A percentile compares a stretch with the other conserved stretches of the same genome.
phyloP scores from a whole-genome alignment of 2,329 filamentous ascomycete genomes.

The Colletotrichum musae region DNA sequence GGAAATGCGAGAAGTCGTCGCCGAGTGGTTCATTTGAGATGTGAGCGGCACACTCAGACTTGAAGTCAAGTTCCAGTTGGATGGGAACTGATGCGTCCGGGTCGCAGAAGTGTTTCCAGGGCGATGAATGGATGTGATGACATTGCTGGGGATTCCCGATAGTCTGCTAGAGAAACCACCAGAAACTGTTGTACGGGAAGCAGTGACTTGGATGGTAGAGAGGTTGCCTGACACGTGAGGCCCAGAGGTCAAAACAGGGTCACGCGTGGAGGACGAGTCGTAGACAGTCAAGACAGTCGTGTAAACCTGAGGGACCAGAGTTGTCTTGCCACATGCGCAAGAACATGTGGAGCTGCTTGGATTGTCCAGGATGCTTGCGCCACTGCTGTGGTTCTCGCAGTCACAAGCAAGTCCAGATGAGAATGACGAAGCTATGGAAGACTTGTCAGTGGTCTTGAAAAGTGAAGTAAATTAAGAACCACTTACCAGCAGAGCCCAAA shows the following conservation, averaged over 20 bases:
- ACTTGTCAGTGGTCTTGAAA: neutral
- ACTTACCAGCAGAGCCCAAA: conserved; percentile 9
- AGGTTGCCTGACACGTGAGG: neutral
- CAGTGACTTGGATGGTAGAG: neutral
- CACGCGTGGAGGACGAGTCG: neutral
- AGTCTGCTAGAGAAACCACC: neutral
- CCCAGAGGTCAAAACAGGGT: neutral
- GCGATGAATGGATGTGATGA: neutral
- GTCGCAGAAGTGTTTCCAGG: neutral
- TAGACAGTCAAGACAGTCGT: conserved; percentile 24
- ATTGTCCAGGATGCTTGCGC: neutral
- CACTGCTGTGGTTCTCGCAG: conserved; percentile 1
- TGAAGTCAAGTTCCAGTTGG: neutral
- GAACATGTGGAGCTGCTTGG: conserved; percentile 3
- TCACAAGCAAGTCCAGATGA: neutral
- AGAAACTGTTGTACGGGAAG: neutral
- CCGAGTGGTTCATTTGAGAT: neutral
- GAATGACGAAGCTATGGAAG: neutral
- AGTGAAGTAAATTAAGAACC: rapidly evolving
- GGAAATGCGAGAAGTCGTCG: conserved; percentile 1
- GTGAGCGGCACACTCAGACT: neutral
- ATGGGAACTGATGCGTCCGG: neutral
- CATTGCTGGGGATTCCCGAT: neutral
- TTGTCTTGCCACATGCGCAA: conserved; percentile 12
- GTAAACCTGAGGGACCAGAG: conserved; percentile 1